These are phyloP conservation scores for Neopestalotiopsis sp. DNA, from an alignment of 2,329 filamentous ascomycete species.

Conservation along the genomic window DNA sequence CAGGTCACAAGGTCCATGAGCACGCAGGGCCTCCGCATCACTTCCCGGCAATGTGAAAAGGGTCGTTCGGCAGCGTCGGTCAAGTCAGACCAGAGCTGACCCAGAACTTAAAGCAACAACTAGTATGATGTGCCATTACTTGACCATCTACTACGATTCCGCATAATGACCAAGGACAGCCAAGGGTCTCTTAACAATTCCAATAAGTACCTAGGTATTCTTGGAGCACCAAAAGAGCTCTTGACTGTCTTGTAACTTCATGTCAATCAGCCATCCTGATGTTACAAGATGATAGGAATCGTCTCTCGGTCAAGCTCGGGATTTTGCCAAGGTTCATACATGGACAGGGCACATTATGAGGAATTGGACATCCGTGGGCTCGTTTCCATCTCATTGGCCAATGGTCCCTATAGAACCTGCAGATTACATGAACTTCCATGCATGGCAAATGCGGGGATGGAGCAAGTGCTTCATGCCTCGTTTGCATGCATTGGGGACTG, in stretches of 20 bases:
- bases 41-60: not conserved
- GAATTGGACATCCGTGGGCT: not conserved
- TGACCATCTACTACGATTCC: not conserved
- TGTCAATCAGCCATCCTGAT: not conserved
- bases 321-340: not conserved
- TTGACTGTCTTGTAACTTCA: not conserved
- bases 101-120: not conserved
- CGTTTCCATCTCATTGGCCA: conserved; percentile 8
- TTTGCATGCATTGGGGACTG: conserved; percentile 5
- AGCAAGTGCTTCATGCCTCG: conserved; percentile 6
- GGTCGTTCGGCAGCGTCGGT: not conserved
- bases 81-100: not conserved
- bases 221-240: too few species aligned
- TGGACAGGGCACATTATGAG: not conserved
- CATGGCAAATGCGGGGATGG: conserved; percentile 12
- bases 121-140: not conserved
- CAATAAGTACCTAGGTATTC: too few species aligned
- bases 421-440: conserved; percentile 5
- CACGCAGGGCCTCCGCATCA: not conserved
- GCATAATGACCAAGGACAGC: too few species aligned
- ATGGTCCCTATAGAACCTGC: conserved; percentile 12
- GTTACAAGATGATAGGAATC: not conserved
- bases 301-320: not conserved
- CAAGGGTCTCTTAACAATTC: too few species aligned
- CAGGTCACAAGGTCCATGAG: not conserved